These are phyloP conservation scores for Xylaria castorea DNA, from an alignment of 495 filamentous ascomycete genomes.

Conservation along the genomic window DNA sequence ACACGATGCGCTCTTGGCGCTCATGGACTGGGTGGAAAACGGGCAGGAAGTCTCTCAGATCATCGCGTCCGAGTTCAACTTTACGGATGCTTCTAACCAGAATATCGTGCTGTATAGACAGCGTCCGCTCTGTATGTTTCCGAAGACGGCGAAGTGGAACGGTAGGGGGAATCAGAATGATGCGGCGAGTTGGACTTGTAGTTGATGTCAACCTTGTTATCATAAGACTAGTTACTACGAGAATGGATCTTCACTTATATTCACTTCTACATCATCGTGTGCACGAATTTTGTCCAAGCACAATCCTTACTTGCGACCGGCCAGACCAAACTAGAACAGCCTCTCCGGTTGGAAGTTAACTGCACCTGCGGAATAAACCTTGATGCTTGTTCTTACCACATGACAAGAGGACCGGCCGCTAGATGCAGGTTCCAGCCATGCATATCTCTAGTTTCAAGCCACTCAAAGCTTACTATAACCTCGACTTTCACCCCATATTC, in stretches of 20 bases:
- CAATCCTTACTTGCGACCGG: neutral
- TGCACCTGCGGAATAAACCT: no score
- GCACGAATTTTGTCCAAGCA: no score
- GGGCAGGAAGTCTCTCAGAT: conserved; percentile 45
- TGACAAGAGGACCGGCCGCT: no score
- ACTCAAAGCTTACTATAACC: neutral
- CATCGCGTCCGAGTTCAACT: conserved; percentile 50
- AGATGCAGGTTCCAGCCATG: no score
- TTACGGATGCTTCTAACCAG: conserved; percentile 35
- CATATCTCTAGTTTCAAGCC: neutral
- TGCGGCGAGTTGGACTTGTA: conserved; percentile 38
- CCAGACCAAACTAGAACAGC: neutral
- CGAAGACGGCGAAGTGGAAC: conserved; percentile 36
- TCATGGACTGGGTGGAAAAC: conserved; percentile 62
- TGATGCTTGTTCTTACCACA: no score
- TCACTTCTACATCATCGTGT: neutral
- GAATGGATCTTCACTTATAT: neutral
- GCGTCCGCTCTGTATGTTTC: conserved; percentile 52
- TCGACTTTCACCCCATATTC: neutral
- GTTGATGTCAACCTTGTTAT: conserved; percentile 10
- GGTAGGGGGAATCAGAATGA: conserved; percentile 33
- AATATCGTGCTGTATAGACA: conserved; percentile 46
- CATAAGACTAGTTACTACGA: neutral
- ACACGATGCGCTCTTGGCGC: conserved; percentile 55
- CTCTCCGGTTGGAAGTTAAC: neutral